phyloP scores from a whole-genome alignment of 345 rosid genomes.

The Punica granatum region DNA sequence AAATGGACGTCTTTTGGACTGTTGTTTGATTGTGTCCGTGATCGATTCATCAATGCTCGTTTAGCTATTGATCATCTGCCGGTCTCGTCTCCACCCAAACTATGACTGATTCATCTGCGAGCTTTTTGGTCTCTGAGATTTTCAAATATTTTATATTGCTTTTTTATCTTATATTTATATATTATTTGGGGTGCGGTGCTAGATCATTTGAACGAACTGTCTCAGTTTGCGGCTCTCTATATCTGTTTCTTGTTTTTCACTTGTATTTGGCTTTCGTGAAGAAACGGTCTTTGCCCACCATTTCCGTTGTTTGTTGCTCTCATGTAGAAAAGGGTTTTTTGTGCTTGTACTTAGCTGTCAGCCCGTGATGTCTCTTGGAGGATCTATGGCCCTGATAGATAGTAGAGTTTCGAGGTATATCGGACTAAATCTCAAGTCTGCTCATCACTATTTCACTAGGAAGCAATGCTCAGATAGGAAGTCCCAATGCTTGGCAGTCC shows the following conservation, averaged over 20 bases:
- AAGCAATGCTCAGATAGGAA: not conserved
- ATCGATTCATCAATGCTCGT: not conserved
- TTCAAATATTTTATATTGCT: not conserved
- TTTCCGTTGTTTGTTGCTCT: not conserved
- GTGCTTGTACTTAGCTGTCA: not conserved
- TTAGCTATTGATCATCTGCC: not conserved
- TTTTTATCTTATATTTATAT: not conserved
- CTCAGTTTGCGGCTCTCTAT: no score
- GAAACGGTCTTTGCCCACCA: no score
- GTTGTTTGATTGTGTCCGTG: not conserved
- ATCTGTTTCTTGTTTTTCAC: no score
- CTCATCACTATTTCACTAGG: not conserved
- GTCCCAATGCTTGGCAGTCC: not conserved
- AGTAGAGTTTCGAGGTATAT: not conserved
- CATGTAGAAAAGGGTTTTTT: not conserved
- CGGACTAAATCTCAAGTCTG: no score
- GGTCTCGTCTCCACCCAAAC: not conserved
- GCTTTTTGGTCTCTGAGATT: not conserved
- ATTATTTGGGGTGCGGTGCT: not conserved
- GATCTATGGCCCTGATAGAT: not conserved
- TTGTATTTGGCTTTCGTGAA: no score
- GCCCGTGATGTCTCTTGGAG: not conserved
- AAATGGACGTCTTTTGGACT: no score
- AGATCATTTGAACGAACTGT: no score
- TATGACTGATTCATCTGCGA: not conserved